Base-by-base conservation (phyloP, 352 stramenopile species). In the Phytophthora citrophthora region DNA sequence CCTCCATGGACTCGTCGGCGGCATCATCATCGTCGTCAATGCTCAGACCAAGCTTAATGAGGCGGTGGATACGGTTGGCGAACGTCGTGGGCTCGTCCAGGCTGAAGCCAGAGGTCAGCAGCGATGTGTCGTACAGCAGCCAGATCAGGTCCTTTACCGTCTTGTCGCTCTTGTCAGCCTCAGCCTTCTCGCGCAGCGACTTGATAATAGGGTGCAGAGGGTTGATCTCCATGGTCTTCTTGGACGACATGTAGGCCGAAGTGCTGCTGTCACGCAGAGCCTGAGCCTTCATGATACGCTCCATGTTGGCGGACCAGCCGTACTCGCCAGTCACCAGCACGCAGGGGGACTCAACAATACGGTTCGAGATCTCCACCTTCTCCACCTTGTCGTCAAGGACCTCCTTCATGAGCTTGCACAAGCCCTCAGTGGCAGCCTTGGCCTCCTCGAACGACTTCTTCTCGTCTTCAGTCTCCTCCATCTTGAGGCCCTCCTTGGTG, bases 151-250 rank as follows among this genome's bases (percentile, higher is more conserved):
- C 97, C 93, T 99, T 99, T 24, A 99, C 97, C 48, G 97, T 99
- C 94, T 99, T 99, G 84, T 99, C 97, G 70, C 79, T 96, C 82
- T 99, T 97, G 81, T 99, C 97, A 18, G 96, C 97, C 58, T 99
- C 96, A 5, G 97, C 96, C 91, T 99, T 99, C 68, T 99, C 96
- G 57, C 96, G 90, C 49, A 99, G 90, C 45, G 96, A 96, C 77
- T 95, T 96, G 77, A 99, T 98, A 81, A 99, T 99, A 34, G 97
- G 94, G 89, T 99, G 98, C 53, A 90, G 79, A 11, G 97, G 97
- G 91, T 99, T 99, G 89, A 99, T 98, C 85, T 99, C 98, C 95
- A 99, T 98, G 46, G 97, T 99, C 94, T 99, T 99, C 95, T 99
- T 99, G 49, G 96, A 99, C 34, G 86, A 91, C 98, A 99, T 99